phyloP scores from a whole-genome alignment of 371 early-diverging fungal genomes.

The Mucor circinelloides region DNA sequence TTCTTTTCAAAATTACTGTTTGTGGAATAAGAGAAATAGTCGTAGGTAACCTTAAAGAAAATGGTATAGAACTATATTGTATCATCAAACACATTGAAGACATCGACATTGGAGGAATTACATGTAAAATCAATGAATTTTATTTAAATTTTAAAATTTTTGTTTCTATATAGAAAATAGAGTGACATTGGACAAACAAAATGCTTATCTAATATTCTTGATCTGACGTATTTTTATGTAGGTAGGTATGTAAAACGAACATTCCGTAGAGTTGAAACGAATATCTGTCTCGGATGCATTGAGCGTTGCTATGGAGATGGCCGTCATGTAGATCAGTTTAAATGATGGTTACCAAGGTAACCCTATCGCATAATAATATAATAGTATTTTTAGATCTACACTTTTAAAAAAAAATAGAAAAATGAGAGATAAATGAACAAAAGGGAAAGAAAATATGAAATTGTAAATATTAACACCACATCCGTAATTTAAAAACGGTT shows the following conservation, averaged over 20 bases:
- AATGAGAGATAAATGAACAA: not conserved
- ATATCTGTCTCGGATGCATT: not conserved
- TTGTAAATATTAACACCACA: not conserved
- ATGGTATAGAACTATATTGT: too few relatives aligned
- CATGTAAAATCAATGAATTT: too few relatives aligned
- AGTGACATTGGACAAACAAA: too few relatives aligned
- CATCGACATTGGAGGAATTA: too few relatives aligned
- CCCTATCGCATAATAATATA: too few relatives aligned
- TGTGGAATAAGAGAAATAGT: not conserved
- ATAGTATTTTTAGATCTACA: not conserved
- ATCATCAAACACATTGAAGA: too few relatives aligned
- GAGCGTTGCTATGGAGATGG: not conserved
- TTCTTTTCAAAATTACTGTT: slow-evolving; percentile 6
- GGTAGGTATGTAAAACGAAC: too few relatives aligned
- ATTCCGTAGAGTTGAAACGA: too few relatives aligned
- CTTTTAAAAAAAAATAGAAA: not conserved
- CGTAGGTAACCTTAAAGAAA: not conserved
- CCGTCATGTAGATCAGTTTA: not conserved
- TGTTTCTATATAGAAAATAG: too few relatives aligned
- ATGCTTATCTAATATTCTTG: too few relatives aligned
- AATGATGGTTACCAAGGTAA: not conserved
- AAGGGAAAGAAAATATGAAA: not conserved
- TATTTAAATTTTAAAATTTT: too few relatives aligned
- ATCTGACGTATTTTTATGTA: too few relatives aligned
- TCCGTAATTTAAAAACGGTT: not conserved